Percentiles rank a stretch among this genome's conserved stretches.
Evolutionary conservation across 148 eudicot species (phyloP).

Genomic region (Rhododendron vialii): DNA sequence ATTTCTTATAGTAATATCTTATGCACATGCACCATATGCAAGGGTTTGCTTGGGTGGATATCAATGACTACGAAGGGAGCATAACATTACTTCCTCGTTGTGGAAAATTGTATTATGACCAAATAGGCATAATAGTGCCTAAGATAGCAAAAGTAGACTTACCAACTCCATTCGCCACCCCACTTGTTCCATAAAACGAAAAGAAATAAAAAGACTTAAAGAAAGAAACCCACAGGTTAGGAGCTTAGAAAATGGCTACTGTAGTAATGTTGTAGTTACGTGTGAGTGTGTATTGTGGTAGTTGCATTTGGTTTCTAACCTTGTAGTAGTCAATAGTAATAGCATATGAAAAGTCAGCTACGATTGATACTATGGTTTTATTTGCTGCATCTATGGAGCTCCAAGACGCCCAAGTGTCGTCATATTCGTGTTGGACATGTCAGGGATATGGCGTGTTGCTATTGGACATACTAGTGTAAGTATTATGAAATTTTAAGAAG

Average conservation of each 20-base stretch:
- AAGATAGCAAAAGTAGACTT: neutral
- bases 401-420: neutral
- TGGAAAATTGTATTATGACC: neutral
- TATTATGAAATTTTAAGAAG: neutral
- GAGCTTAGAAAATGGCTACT: neutral
- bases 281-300: neutral
- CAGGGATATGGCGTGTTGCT: neutral
- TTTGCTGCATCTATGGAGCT: neutral
- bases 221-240: neutral
- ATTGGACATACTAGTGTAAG: neutral
- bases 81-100: neutral
- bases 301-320: neutral
- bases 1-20: neutral
- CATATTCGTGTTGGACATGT: neutral
- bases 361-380: neutral
- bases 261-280: neutral
- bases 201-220: neutral
- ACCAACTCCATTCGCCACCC: neutral
- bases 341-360: neutral
- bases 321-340: neutral
- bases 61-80: neutral
- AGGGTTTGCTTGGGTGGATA: neutral
- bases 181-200: neutral
- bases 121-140: neutral
- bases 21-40: neutral